Conservation (phyloP, 352 stramenopile species). For the Pythium insidiosum region DNA sequence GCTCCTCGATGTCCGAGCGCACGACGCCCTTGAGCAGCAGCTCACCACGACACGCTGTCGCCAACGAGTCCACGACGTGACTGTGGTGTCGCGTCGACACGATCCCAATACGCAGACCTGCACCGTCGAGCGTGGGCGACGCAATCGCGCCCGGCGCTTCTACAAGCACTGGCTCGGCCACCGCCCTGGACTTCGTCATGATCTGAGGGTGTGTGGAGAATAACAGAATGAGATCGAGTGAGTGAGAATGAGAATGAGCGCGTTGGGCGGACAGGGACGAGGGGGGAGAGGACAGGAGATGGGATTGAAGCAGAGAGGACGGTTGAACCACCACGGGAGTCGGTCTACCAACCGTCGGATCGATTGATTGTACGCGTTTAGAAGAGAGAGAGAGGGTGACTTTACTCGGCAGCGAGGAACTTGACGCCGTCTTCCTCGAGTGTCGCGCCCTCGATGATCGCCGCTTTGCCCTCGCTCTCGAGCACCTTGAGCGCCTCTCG, state of each 20-base stretch:
- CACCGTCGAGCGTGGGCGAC: slow-evolving; percentile 16
- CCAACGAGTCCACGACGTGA: slow-evolving; percentile 14
- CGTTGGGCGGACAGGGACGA: not conserved
- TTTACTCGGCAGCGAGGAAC: slow-evolving; percentile 62
- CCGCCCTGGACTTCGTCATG: slow-evolving; percentile 15
- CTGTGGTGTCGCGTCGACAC: slow-evolving; percentile 17
- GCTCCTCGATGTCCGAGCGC: slow-evolving; percentile 17
- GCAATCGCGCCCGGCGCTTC: slow-evolving; percentile 21
- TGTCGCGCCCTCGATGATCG: slow-evolving; percentile 72
- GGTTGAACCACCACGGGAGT: no score
- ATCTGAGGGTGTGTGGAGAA: no score
- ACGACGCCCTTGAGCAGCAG: slow-evolving; percentile 19
- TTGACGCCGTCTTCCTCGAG: slow-evolving; percentile 84
- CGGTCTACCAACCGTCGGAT: no score
- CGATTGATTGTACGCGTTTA: no score
- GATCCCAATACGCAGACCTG: slow-evolving; percentile 7
- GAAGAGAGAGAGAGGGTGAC: not conserved
- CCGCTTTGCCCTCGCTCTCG: slow-evolving; percentile 70
- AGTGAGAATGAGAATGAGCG: no score
- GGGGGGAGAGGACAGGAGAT: no score
- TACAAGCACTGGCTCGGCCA: slow-evolving; percentile 24
- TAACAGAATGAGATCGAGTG: no score
- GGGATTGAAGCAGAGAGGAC: no score
- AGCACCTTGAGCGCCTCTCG: slow-evolving; percentile 69
- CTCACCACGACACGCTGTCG: slow-evolving; percentile 18